These are phyloP conservation scores for Hymenoscyphus repandus DNA, from an alignment of 2,329 filamentous ascomycete genomes.

Conservation along the genomic window DNA sequence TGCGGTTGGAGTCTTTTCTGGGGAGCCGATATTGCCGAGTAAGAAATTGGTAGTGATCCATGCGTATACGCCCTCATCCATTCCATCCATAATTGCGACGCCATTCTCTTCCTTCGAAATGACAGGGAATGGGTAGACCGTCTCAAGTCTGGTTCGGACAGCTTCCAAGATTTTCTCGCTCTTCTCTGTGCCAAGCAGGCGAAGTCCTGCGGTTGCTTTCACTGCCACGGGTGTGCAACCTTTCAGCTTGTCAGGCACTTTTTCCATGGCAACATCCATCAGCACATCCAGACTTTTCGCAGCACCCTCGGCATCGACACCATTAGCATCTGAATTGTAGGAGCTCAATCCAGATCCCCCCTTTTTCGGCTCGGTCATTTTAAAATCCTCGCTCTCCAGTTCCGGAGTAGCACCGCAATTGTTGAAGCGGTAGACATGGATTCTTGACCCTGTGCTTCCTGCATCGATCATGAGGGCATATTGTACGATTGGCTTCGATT, in stretches of 20 bases:
- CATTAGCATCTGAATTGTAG: conserved; percentile 80
- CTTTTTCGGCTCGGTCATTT: conserved; percentile 83
- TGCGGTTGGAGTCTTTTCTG: conserved; percentile 84
- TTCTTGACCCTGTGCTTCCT: conserved; percentile 93
- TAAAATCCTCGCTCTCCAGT: conserved; percentile 86
- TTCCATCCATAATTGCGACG: conserved; percentile 95
- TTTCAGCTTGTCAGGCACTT: conserved; percentile 83
- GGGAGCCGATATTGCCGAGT: conserved; percentile 91
- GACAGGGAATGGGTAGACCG: conserved; percentile 88
- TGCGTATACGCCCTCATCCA: conserved; percentile 94
- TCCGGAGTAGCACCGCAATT: conserved; percentile 96
- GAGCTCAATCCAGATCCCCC: conserved; percentile 74
- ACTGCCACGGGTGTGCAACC: conserved; percentile 93
- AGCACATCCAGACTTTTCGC: conserved; percentile 85
- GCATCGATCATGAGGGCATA: conserved; percentile 99
- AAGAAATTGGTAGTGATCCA: conserved; percentile 99
- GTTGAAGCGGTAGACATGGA: conserved; percentile 99
- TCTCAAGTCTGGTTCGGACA: conserved; percentile 79
- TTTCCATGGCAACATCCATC: conserved; percentile 77
- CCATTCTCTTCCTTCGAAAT: conserved; percentile 80
- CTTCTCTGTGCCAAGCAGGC: conserved; percentile 76
- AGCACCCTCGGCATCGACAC: conserved; percentile 72
- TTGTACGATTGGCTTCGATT: conserved; percentile 89
- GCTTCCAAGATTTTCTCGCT: conserved; percentile 80
- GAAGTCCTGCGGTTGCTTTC: conserved; percentile 91